Conservation (phyloP, 1,139 yeast species). For the Geotrichum phurueaensis region DNA sequence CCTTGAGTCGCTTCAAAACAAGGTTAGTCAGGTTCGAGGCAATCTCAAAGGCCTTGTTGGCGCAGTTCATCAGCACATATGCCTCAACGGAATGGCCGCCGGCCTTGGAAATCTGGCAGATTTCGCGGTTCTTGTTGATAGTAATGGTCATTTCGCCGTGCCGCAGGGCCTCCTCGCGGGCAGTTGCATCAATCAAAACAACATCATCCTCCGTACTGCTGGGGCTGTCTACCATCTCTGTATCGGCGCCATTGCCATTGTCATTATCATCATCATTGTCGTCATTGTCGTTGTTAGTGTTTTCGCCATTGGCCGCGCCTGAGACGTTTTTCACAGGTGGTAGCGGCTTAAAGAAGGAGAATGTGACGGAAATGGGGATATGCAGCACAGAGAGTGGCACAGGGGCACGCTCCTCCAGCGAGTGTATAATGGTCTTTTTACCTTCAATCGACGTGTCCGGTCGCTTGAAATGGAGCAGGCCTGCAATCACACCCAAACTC, state of each 20-base stretch:
- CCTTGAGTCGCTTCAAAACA: slow-evolving; percentile 52
- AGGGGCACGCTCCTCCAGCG: slow-evolving; percentile 74
- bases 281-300: slow-evolving; percentile 10
- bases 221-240: slow-evolving; percentile 36
- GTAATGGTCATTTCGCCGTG: slow-evolving; percentile 82
- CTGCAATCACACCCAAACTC: slow-evolving; percentile 85
- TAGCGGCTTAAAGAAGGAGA: slow-evolving; percentile 59
- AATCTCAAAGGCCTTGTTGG: slow-evolving; percentile 56
- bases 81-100: slow-evolving; percentile 90
- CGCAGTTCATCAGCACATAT: slow-evolving; percentile 58
- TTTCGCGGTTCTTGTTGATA: slow-evolving; percentile 79
- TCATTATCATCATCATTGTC: slow-evolving; percentile 20
- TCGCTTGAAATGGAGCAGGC: slow-evolving; percentile 70
- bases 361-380: slow-evolving; percentile 86
- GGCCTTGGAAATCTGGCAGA: slow-evolving; percentile 82
- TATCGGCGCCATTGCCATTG: slow-evolving; percentile 23
- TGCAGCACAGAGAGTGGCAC: slow-evolving; percentile 81
- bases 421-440: slow-evolving; percentile 63
- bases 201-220: slow-evolving; percentile 46
- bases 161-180: slow-evolving; percentile 68
- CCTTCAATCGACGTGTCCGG: slow-evolving; percentile 78
- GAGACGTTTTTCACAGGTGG: slow-evolving; percentile 3
- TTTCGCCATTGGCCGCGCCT: not conserved
- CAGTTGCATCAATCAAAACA: slow-evolving; percentile 67
- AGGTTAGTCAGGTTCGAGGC: slow-evolving; percentile 61